Percentiles rank a stretch among this genome's conserved stretches.
Evolutionary conservation across 805 yeast species (phyloP).

Genomic region (Yamadazyma sp.): DNA sequence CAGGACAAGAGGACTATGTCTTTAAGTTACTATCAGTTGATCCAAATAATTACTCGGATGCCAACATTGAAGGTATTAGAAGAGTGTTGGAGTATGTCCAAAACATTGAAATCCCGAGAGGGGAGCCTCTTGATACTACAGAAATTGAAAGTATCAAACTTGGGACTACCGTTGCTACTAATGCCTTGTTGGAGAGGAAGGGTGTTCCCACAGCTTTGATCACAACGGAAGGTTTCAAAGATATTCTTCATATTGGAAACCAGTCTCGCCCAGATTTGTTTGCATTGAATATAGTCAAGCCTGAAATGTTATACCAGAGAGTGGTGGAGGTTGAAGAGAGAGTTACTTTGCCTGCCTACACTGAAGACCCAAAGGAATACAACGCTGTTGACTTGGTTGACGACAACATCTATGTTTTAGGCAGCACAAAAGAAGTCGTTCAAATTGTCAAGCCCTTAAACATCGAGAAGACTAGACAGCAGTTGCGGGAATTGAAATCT

Average conservation of each 20-base stretch:
- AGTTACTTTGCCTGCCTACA: constrained; percentile 24
- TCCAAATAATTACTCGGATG: constrained; percentile 20
- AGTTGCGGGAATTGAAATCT: constrained; percentile 45
- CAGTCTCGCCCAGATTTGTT: constrained; percentile 23
- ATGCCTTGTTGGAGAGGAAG: constrained; percentile 23
- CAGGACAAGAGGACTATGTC: constrained; percentile 54
- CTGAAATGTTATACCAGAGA: constrained; percentile 15
- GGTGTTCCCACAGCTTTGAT: constrained; percentile 20
- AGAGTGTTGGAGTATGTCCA: constrained; percentile 18
- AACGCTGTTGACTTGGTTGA: constrained; percentile 16
- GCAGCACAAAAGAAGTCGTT: constrained; percentile 67
- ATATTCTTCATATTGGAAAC: constrained; percentile 22
- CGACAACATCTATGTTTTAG: constrained; percentile 43
- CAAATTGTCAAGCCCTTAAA: constrained; percentile 56
- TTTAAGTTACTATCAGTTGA: constrained; percentile 34
- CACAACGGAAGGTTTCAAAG: constrained; percentile 22
- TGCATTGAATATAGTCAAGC: constrained; percentile 18
- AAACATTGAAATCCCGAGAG: constrained; percentile 24
- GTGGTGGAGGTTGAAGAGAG: constrained; percentile 22
- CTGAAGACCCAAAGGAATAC: constrained; percentile 42
- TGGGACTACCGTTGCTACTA: constrained; percentile 33
- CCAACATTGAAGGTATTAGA: constrained; percentile 22
- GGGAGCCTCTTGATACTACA: constrained; percentile 18
- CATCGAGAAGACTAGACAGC: constrained; percentile 36
- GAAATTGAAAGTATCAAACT: constrained; percentile 20